phyloP scores from a whole-genome alignment of 73 alveolate genomes.

The Blepharisma stoltei region DNA sequence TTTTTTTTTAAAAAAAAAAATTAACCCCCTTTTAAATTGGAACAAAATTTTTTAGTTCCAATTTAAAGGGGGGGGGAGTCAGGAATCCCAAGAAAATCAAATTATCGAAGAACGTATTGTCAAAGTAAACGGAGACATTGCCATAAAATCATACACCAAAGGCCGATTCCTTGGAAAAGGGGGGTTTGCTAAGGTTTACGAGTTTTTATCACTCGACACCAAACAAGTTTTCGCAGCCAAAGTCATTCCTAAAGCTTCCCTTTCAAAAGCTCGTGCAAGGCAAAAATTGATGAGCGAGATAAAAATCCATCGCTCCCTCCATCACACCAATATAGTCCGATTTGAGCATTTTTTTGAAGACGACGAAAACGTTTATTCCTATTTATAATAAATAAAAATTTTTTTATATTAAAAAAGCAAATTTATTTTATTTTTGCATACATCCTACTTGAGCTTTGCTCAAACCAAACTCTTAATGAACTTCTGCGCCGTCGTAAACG shows the following conservation, averaged over 20 bases:
- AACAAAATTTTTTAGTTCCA: too few relatives aligned
- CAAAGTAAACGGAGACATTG: slow-evolving; percentile 21
- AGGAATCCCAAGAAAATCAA: not conserved
- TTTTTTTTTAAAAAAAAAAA: too few relatives aligned
- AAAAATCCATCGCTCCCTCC: slow-evolving; percentile 69
- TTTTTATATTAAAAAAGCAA: too few relatives aligned
- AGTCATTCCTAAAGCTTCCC: slow-evolving; percentile 33
- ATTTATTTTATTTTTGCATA: too few relatives aligned
- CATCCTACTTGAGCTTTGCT: slow-evolving; percentile 54
- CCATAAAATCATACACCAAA: slow-evolving; percentile 40
- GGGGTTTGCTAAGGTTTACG: slow-evolving; percentile 70
- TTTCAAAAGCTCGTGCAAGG: slow-evolving; percentile 24
- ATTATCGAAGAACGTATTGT: not conserved
- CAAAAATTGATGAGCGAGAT: slow-evolving; percentile 53
- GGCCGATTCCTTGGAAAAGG: slow-evolving; percentile 67
- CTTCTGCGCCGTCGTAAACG: slow-evolving; percentile 47
- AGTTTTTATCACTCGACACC: slow-evolving; percentile 43
- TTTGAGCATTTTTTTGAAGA: slow-evolving; percentile 41
- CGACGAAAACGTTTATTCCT: not conserved
- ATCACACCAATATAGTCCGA: slow-evolving; percentile 73
- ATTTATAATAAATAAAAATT: too few relatives aligned
- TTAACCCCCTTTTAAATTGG: too few relatives aligned
- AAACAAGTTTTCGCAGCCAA: slow-evolving; percentile 41
- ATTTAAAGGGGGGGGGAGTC: too few relatives aligned
- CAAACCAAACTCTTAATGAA: slow-evolving; percentile 60